A percentile compares a stretch with the other conserved stretches of the same genome.
Conservation (phyloP, 192 early-diverging fungal genomes). For the Thamnidium elegans region DNA sequence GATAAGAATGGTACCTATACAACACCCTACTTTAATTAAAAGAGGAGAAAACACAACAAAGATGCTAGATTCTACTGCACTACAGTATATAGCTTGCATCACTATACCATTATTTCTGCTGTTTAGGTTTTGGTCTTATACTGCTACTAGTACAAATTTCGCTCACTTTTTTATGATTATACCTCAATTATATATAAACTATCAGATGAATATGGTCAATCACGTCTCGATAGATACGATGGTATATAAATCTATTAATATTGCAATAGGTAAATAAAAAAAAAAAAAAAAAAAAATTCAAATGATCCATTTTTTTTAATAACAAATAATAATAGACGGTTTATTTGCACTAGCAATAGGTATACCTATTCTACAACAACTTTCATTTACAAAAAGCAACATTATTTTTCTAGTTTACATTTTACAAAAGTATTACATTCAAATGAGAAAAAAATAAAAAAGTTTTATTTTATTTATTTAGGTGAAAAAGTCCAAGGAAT, state of each 20-base stretch:
- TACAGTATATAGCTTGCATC: constrained; percentile 75
- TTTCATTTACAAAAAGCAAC: constrained; percentile 82
- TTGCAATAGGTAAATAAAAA: constrained; percentile 42
- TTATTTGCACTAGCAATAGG: constrained; percentile 91
- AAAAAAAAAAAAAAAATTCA: neutral
- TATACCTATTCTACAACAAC: constrained; percentile 82
- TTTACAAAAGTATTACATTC: constrained; percentile 49
- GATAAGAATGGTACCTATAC: too few species aligned
- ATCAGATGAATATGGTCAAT: constrained; percentile 65
- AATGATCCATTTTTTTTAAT: neutral
- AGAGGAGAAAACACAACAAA: constrained; percentile 52
- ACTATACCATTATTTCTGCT: constrained; percentile 67
- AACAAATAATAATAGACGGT: constrained; percentile 54
- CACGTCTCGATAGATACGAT: constrained; percentile 48
- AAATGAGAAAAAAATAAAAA: too few species aligned
- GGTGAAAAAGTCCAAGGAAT: constrained; percentile 34
- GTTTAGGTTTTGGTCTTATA: constrained; percentile 76
- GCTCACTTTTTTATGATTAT: constrained; percentile 71
- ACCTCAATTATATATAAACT: constrained; percentile 93
- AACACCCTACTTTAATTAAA: constrained; percentile 29
- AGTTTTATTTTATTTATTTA: too few species aligned
- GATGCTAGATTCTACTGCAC: constrained; percentile 68
- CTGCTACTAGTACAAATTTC: constrained; percentile 90
- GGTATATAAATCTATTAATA: constrained; percentile 80
- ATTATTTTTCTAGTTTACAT: constrained; percentile 85